Percentiles rank a stretch among this genome's conserved stretches.
These are phyloP conservation scores for Agaricus subrufescens DNA, from an alignment of 768 basidiomycete genomes.

Conservation along the genomic window DNA sequence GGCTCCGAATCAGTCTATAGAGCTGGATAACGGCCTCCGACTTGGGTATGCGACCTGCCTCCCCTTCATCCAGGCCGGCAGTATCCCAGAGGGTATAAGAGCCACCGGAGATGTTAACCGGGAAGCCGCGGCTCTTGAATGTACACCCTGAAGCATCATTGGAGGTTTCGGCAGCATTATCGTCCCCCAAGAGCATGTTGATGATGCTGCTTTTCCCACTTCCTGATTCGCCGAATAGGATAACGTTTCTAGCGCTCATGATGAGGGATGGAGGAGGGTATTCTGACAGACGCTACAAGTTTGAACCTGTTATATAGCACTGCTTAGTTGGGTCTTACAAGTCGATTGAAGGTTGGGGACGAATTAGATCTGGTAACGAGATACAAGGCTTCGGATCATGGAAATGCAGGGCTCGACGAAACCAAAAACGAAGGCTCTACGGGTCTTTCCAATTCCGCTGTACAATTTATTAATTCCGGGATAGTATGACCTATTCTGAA, in stretches of 20 bases:
- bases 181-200: slow-evolving; percentile 24
- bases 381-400: too few relatives aligned
- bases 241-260: slow-evolving; percentile 20
- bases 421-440: too few relatives aligned
- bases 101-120: slow-evolving; percentile 17
- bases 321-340: too few relatives aligned
- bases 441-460: too few relatives aligned
- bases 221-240: slow-evolving; percentile 40
- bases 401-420: too few relatives aligned
- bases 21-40: slow-evolving; percentile 19
- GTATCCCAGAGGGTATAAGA: slow-evolving; percentile 32
- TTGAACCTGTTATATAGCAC: too few relatives aligned
- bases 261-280: too few relatives aligned
- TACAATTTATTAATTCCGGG: too few relatives aligned
- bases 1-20: slow-evolving; percentile 25
- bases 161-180: slow-evolving; percentile 22
- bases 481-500: too few relatives aligned
- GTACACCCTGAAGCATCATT: slow-evolving; percentile 30
- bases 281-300: too few relatives aligned
- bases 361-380: too few relatives aligned
- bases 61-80: slow-evolving; percentile 34
- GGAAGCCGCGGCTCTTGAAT: slow-evolving; percentile 22
- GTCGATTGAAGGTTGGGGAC: too few relatives aligned
- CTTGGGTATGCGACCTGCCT: slow-evolving; percentile 15
- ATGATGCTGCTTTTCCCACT: slow-evolving; percentile 37